A percentile compares a stretch with the other conserved stretches of the same genome.
Conservation (phyloP, 2,329 filamentous ascomycete species). For the Pseudocercospora macadamiae region DNA sequence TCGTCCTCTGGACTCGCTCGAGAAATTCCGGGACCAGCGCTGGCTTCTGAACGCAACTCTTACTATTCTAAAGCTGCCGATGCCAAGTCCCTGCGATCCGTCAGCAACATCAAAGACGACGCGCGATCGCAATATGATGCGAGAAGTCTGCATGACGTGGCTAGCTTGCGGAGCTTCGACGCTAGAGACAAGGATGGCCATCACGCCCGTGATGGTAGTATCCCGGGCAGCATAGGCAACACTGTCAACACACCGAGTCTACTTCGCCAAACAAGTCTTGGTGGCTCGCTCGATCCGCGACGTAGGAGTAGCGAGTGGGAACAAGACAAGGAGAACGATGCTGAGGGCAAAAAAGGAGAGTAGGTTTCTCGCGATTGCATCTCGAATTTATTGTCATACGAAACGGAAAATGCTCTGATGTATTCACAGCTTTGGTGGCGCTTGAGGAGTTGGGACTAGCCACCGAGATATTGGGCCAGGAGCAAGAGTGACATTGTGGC, state of each 20-base stretch:
- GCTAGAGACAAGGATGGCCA: conserved; percentile 55
- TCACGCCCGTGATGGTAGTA: conserved; percentile 80
- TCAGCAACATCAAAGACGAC: conserved; percentile 32
- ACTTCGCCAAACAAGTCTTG: conserved; percentile 22
- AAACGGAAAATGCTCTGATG: too few species aligned
- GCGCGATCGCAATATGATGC: conserved; percentile 43
- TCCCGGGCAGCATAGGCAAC: conserved; percentile 74
- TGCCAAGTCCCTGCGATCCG: conserved; percentile 36
- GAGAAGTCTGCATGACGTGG: conserved; percentile 47
- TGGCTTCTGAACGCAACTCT: conserved; percentile 78
- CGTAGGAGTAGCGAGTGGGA: conserved; percentile 26
- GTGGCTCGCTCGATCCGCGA: conserved; percentile 23
- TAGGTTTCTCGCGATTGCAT: background rate
- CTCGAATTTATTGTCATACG: too few species aligned
- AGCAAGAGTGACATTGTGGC: background rate
- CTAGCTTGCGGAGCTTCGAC: conserved; percentile 74
- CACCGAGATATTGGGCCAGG: background rate
- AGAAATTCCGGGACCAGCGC: conserved; percentile 52
- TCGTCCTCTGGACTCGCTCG: conserved; percentile 47
- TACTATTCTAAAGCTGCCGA: conserved; percentile 67
- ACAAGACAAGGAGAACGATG: conserved; percentile 16
- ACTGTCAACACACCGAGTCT: conserved; percentile 60
- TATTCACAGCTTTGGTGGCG: background rate
- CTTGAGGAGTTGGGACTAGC: background rate
- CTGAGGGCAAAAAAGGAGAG: conserved; percentile 6